phyloP scores from a whole-genome alignment of 805 yeast genomes.

The Lipomyces lipofer region DNA sequence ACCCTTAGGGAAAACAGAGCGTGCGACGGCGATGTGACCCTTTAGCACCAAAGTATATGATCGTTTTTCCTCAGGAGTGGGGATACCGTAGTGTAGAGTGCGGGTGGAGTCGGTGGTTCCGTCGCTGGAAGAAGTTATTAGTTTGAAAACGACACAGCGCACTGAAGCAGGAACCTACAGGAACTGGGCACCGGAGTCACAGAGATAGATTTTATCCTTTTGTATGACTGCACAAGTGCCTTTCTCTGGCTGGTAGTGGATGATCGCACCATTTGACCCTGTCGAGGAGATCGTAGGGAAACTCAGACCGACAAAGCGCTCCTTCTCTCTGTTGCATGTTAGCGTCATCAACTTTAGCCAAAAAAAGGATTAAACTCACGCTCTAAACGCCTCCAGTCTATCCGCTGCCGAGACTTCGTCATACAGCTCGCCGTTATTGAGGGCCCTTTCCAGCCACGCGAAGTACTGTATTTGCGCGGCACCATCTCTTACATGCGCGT shows the following conservation, averaged over 20 bases:
- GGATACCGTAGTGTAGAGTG: conserved; percentile 67
- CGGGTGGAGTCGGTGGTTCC: conserved; percentile 98
- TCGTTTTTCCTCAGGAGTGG: conserved; percentile 57
- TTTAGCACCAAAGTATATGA: conserved; percentile 84
- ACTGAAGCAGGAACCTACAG: conserved; percentile 34
- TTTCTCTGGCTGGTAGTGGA: conserved; percentile 67
- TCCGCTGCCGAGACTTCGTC: conserved; percentile 61
- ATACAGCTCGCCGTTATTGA: conserved; percentile 44
- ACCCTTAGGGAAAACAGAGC: conserved; percentile 73
- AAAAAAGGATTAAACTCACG: background rate
- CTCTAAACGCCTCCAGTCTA: conserved; percentile 51
- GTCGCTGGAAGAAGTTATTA: conserved; percentile 44
- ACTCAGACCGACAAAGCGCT: conserved; percentile 57
- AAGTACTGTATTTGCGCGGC: conserved; percentile 70
- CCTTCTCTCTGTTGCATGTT: conserved; percentile 32
- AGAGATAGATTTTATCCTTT: conserved; percentile 65
- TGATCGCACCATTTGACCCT: conserved; percentile 75
- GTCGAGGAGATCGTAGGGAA: conserved; percentile 74
- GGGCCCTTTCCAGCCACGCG: conserved; percentile 76
- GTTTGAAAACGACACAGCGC: background rate
- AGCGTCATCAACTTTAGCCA: background rate
- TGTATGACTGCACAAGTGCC: conserved; percentile 62
- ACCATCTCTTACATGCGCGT: conserved; percentile 84
- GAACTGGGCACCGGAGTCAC: conserved; percentile 92
- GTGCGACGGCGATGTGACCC: conserved; percentile 86